A percentile compares a stretch with the other conserved stretches of the same genome.
phyloP scores from a whole-genome alignment of 2,329 filamentous ascomycete genomes.

The Colletotrichum zoysiae region DNA sequence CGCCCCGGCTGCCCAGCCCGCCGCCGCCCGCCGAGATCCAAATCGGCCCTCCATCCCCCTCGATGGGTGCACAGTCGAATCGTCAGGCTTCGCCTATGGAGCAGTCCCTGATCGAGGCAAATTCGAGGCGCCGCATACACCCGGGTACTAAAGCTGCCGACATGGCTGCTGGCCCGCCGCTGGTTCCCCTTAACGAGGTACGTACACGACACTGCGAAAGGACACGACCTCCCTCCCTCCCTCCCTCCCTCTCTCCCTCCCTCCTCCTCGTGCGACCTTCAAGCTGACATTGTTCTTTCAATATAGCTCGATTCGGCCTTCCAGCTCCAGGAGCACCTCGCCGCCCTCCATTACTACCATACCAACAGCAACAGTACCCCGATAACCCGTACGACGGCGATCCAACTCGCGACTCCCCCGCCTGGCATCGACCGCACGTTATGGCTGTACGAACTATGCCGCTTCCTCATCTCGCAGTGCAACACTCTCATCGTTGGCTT shows the following conservation, averaged over 20 bases:
- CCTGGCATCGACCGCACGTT: conserved; percentile 85
- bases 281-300: conserved; percentile 21
- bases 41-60: conserved; percentile 83
- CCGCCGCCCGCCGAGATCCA: conserved; percentile 96
- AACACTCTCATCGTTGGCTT: conserved; percentile 94
- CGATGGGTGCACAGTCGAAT: conserved; percentile 65
- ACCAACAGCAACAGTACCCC: conserved; percentile 77
- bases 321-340: conserved; percentile 96
- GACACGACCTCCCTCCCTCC: conserved; percentile 1
- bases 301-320: conserved; percentile 93
- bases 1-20: conserved; percentile 92
- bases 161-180: conserved; percentile 91
- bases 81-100: conserved; percentile 73
- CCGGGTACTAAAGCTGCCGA: conserved; percentile 92
- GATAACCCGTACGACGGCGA: conserved; percentile 81
- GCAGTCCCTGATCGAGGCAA: conserved; percentile 75
- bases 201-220: conserved; percentile 45
- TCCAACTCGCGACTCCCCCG: conserved; percentile 82
- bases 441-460: conserved; percentile 98
- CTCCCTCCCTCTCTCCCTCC: conserved; percentile 16
- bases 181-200: conserved; percentile 88
- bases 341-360: conserved; percentile 87
- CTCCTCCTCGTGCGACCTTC: conserved; percentile 8
- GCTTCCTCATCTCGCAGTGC: conserved; percentile 93
- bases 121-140: conserved; percentile 86